Conservation (phyloP, 2,329 filamentous ascomycete species). For the Fusarium longipes region DNA sequence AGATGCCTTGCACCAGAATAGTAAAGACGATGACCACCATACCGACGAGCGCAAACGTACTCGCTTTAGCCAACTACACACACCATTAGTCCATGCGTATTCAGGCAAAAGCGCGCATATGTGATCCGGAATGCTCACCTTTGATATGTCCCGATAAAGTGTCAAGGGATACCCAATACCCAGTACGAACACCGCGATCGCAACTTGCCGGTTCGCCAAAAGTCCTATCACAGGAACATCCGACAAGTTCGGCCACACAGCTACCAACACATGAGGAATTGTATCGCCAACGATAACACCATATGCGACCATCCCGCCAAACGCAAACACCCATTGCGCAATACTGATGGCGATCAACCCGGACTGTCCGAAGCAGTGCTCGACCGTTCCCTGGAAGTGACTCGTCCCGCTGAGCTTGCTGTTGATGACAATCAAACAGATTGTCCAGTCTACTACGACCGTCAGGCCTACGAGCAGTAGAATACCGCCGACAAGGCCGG, state of each 20-base stretch:
- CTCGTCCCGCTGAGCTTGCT: constrained; percentile 94
- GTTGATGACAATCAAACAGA: constrained; percentile 95
- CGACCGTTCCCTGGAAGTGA: constrained; percentile 95
- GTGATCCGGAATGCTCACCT: constrained; percentile 65
- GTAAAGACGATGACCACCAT: constrained; percentile 92
- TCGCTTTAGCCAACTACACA: constrained; percentile 88
- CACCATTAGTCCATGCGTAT: constrained; percentile 23
- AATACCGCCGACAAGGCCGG: constrained; percentile 84
- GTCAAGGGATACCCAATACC: constrained; percentile 91
- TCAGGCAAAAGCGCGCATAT: background rate
- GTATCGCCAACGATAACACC: constrained; percentile 97
- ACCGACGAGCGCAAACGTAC: constrained; percentile 89
- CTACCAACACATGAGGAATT: constrained; percentile 88
- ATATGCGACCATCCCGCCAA: constrained; percentile 98
- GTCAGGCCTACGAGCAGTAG: constrained; percentile 83
- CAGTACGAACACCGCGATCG: constrained; percentile 89
- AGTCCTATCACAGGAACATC: constrained; percentile 83
- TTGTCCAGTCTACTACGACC: constrained; percentile 94
- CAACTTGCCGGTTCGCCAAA: constrained; percentile 81
- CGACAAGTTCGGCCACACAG: constrained; percentile 81
- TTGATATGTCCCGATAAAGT: constrained; percentile 95
- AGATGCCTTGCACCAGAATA: constrained; percentile 83
- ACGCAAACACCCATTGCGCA: constrained; percentile 98
- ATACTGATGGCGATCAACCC: constrained; percentile 89
- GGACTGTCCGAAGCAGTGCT: constrained; percentile 90